These are phyloP conservation scores for Mucor racemosus DNA, from an alignment of 371 early-diverging fungal species.

Conservation along the genomic window DNA sequence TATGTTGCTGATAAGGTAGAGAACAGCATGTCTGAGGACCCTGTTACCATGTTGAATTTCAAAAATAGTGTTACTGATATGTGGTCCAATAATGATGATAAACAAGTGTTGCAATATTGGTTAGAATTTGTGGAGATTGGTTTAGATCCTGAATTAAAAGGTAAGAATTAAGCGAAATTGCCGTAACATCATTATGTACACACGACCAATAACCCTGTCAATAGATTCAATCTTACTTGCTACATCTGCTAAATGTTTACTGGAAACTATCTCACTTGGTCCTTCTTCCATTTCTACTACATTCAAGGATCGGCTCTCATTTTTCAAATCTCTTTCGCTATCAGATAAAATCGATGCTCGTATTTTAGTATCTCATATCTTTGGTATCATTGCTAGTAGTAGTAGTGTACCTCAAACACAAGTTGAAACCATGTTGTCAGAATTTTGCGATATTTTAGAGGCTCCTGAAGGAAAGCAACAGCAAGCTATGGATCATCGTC, in stretches of 20 bases:
- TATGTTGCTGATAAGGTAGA: slow-evolving; percentile 60
- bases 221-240: slow-evolving; percentile 65
- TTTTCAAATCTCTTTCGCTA: slow-evolving; percentile 67
- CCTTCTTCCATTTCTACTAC: slow-evolving; percentile 66
- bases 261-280: slow-evolving; percentile 77
- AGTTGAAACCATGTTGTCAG: slow-evolving; percentile 50
- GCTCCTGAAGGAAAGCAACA: slow-evolving; percentile 31
- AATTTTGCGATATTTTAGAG: slow-evolving; percentile 43
- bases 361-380: slow-evolving; percentile 68
- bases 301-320: slow-evolving; percentile 61
- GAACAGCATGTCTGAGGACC: slow-evolving; percentile 55
- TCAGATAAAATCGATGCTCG: slow-evolving; percentile 72
- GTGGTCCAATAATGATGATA: slow-evolving; percentile 52
- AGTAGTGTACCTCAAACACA: slow-evolving; percentile 37
- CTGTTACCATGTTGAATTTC: slow-evolving; percentile 47
- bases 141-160: slow-evolving; percentile 46
- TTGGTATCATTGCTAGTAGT: slow-evolving; percentile 77
- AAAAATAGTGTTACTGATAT: slow-evolving; percentile 38
- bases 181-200: no score
- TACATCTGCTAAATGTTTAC: slow-evolving; percentile 68
- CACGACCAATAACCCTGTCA: not conserved
- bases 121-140: slow-evolving; percentile 61
- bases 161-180: slow-evolving; percentile 18
- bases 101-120: slow-evolving; percentile 51
- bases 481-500: slow-evolving; percentile 54